Percentiles rank a stretch among this genome's conserved stretches.
These are phyloP conservation scores for Scutellaria minor DNA, from an alignment of 257 asterid genomes.

Conservation along the genomic window DNA sequence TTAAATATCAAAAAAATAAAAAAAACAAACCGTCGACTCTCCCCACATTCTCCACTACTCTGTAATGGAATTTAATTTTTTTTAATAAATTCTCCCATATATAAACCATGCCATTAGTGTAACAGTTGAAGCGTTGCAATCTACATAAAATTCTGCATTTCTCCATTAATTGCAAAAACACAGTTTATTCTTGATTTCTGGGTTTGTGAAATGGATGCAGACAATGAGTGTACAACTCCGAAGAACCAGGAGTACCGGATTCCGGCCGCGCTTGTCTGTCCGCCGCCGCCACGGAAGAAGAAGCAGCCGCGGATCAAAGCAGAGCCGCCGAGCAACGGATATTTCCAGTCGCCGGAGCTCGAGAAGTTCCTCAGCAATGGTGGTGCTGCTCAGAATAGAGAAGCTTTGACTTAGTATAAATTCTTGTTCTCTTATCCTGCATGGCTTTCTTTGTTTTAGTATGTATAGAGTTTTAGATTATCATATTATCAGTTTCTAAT, in stretches of 20 bases:
- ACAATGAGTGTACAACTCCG: slow-evolving; percentile 71
- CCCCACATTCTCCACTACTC: slow-evolving; percentile 36
- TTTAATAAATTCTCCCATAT: slow-evolving; percentile 3
- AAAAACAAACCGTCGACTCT: slow-evolving; percentile 23
- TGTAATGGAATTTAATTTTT: not conserved
- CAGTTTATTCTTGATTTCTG: not conserved
- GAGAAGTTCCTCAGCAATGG: slow-evolving; percentile 46
- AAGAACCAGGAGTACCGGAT: slow-evolving; percentile 55
- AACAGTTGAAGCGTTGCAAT: not conserved
- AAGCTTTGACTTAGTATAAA: slow-evolving; percentile 35
- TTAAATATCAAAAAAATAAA: not conserved
- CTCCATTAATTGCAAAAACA: not conserved
- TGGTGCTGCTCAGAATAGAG: slow-evolving; percentile 32
- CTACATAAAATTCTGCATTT: slow-evolving; percentile 4
- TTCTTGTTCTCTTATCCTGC: not conserved
- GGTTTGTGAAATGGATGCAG: slow-evolving; percentile 41
- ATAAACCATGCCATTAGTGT: slow-evolving; percentile 12
- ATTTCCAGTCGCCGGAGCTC: slow-evolving; percentile 61
- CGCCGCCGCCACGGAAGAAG: slow-evolving; percentile 75
- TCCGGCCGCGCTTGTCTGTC: slow-evolving; percentile 56
- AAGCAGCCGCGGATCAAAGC: slow-evolving; percentile 27
- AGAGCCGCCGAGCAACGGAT: slow-evolving; percentile 47
- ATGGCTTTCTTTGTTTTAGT: not conserved
- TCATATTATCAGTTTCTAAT: not conserved
- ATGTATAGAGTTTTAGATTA: not conserved